Evolutionary conservation across 495 filamentous ascomycete species (phyloP).

Genomic region (Ascodesmis nigricans): DNA sequence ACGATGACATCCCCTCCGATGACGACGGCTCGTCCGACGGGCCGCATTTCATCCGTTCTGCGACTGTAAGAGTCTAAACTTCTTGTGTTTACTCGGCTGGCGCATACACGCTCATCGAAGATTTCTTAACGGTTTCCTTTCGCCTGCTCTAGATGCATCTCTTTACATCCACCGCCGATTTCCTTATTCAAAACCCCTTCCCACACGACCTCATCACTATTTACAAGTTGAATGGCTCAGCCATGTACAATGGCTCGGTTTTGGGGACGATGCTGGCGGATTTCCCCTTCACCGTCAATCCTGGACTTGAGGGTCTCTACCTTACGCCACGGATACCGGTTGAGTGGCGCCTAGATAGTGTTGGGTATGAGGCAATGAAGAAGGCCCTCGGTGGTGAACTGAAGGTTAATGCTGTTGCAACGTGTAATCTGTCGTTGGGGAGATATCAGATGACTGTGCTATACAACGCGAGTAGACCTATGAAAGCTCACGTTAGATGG

Average conservation of each 20-base stretch:
- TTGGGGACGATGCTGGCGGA: constrained; percentile 57
- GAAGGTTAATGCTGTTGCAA: constrained; percentile 56
- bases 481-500: constrained; percentile 13
- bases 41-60: constrained; percentile 62
- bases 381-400: constrained; percentile 66
- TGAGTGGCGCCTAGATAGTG: constrained; percentile 46
- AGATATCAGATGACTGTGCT: constrained; percentile 45
- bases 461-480: constrained; percentile 12
- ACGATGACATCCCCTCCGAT: too few species aligned
- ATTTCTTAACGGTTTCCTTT: too few species aligned
- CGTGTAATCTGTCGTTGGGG: constrained; percentile 47
- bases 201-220: constrained; percentile 46
- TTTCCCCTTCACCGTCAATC: constrained; percentile 52
- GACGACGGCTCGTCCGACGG: too few species aligned
- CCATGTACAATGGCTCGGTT: constrained; percentile 59
- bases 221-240: constrained; percentile 58
- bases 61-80: constrained; percentile 62
- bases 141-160: constrained; percentile 50
- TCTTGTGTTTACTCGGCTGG: too few species aligned
- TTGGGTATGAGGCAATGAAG: constrained; percentile 62
- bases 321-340: constrained; percentile 57
- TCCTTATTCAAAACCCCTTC: constrained; percentile 63
- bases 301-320: constrained; percentile 34
- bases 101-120: too few species aligned
- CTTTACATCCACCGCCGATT: constrained; percentile 64